Conservation (phyloP, 306 rosid species). For the Gillenia trifoliata region DNA sequence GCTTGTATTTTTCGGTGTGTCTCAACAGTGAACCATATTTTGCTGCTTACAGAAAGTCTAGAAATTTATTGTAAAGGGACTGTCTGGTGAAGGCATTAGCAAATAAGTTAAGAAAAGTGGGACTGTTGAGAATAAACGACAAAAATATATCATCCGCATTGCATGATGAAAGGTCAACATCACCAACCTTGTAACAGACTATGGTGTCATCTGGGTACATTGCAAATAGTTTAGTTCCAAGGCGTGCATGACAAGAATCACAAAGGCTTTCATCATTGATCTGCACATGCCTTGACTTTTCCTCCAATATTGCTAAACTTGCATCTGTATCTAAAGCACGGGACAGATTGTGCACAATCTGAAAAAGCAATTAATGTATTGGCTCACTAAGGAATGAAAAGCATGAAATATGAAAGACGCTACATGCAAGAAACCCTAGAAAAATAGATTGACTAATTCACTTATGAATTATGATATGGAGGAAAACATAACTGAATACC, state of each 20-base stretch:
- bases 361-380: constrained; percentile 20
- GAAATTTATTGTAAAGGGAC: no score
- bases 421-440: background rate
- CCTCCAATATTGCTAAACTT: constrained; percentile 90
- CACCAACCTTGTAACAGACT: constrained; percentile 91
- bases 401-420: background rate
- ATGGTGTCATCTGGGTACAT: constrained; percentile 97
- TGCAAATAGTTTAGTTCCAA: constrained; percentile 93
- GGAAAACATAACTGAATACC: background rate
- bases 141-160: background rate
- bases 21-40: background rate
- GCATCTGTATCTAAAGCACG: constrained; percentile 88
- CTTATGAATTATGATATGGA: background rate
- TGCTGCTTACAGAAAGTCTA: no score
- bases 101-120: no score
- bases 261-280: constrained; percentile 95
- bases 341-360: constrained; percentile 84
- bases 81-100: no score
- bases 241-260: constrained; percentile 94
- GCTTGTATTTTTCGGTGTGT: background rate
- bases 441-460: background rate
- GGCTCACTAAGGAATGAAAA: background rate
- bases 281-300: constrained; percentile 89
- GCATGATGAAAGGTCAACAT: constrained; percentile 6
- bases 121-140: background rate